Base-by-base conservation (phyloP, 129 eudicot genomes). In the Pseudognaphalium luteoalbum region DNA sequence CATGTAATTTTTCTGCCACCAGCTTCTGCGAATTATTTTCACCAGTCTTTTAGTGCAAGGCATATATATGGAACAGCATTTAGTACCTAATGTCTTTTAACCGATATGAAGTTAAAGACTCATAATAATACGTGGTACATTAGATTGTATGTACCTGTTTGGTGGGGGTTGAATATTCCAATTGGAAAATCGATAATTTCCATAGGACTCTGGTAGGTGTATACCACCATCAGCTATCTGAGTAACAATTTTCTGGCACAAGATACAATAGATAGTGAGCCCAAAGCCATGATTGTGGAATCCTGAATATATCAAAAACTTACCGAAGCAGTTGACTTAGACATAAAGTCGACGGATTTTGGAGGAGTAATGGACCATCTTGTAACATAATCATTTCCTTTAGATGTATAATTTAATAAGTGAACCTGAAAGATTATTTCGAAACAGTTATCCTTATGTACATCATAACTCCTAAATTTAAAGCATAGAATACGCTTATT, bases 121-220 rank as follows among this genome's bases (percentile, higher is more conserved):
- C 12, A 57, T 19, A 57, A 57, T 25, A 1, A 57, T n/a, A 57
- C 5, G 6, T 9, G 62, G 3, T 6, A 56, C 6, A 11, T 15
- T 56, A 11, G 8, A 7, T 25, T 11, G 37, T 21, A 51, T 8
- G 20, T 95, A 95, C 99, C 91, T 35, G 73, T 78, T 81, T 33
- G 78, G 54, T 41, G 93, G 88, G 32, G 92, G 88, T 68, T 89
- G 86, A 42, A 81, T 52, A 28, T 71, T 83, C 97, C 96, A 95
- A 66, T 84, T 80, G 35, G 79, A 83, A 70, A 91, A 41, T 79
- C 70, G 76, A 81, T 87, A 95, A 28, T 83, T 87, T 57, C 97
- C 99, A 44, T 84, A 91, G 11, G 79, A 85, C 44, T 87, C 85
- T 34, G 97, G 99, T 77, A 95, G 96, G 80, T 76, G 93, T 57